phyloP scores from a whole-genome alignment of 78 protist species.

The Dictyostelium brefeldianum region DNA sequence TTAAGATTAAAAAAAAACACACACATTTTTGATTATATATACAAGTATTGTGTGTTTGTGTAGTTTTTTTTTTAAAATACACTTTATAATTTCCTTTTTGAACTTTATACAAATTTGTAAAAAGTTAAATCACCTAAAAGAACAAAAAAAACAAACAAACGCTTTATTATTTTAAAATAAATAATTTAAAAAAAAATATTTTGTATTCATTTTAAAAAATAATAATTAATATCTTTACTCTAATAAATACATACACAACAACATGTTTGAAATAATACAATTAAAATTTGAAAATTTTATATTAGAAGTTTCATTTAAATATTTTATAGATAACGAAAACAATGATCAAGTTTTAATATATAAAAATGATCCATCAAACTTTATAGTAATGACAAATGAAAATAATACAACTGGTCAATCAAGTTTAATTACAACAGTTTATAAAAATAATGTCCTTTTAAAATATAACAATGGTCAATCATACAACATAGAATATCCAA shows the following conservation, averaged over 20 bases:
- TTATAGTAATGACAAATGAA: background rate
- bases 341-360: background rate
- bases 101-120: conserved; percentile 3
- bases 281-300: conserved; percentile 7
- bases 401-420: background rate
- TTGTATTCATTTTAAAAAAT: background rate
- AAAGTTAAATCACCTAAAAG: background rate
- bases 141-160: background rate
- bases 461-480: background rate
- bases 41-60: too few relatives aligned
- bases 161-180: background rate
- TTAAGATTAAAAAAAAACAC: too few relatives aligned
- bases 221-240: background rate
- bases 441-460: background rate
- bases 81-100: background rate
- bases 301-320: background rate
- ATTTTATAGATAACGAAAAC: conserved; percentile 1
- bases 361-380: background rate
- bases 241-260: background rate
- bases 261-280: background rate
- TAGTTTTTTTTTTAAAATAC: background rate
- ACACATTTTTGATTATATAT: too few relatives aligned
- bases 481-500: background rate
- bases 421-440: background rate
- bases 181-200: background rate